Conservation (phyloP, 2,329 filamentous ascomycete species). For the Chrysoporthe austroafricana region DNA sequence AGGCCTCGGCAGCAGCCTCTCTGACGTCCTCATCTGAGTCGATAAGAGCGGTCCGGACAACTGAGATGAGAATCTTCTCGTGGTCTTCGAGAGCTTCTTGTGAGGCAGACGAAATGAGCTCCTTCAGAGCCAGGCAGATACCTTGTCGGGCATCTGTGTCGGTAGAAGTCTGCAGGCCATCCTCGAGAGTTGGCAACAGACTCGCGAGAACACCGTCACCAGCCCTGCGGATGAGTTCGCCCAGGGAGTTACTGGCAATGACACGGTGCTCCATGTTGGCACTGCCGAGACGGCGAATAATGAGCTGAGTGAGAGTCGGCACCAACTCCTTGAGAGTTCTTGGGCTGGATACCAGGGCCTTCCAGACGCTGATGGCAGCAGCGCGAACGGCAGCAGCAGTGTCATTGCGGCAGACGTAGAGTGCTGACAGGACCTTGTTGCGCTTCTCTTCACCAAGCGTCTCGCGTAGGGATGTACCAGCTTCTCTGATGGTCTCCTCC, state of each 20-base stretch:
- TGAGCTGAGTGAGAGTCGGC: conserved; percentile 89
- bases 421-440: conserved; percentile 94
- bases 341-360: conserved; percentile 90
- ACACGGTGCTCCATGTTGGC: conserved; percentile 99
- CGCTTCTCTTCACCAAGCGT: conserved; percentile 94
- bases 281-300: conserved; percentile 91
- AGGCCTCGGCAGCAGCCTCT: conserved; percentile 95
- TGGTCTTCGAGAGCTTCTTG: conserved; percentile 90
- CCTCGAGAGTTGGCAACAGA: conserved; percentile 87
- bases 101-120: conserved; percentile 88
- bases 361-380: conserved; percentile 93
- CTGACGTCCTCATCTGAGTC: conserved; percentile 88
- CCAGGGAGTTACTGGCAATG: conserved; percentile 95
- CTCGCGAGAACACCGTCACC: conserved; percentile 90
- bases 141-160: conserved; percentile 95
- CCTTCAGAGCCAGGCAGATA: conserved; percentile 93
- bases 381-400: conserved; percentile 89
- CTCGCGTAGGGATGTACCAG: conserved; percentile 90
- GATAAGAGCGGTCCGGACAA: conserved; percentile 89
- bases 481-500: conserved; percentile 76
- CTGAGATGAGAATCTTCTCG: conserved; percentile 91
- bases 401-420: conserved; percentile 97
- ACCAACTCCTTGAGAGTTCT: conserved; percentile 93
- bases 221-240: conserved; percentile 95
- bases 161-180: conserved; percentile 83